Conservation (phyloP, 192 early-diverging fungal species). For the Coemansia sp. region DNA sequence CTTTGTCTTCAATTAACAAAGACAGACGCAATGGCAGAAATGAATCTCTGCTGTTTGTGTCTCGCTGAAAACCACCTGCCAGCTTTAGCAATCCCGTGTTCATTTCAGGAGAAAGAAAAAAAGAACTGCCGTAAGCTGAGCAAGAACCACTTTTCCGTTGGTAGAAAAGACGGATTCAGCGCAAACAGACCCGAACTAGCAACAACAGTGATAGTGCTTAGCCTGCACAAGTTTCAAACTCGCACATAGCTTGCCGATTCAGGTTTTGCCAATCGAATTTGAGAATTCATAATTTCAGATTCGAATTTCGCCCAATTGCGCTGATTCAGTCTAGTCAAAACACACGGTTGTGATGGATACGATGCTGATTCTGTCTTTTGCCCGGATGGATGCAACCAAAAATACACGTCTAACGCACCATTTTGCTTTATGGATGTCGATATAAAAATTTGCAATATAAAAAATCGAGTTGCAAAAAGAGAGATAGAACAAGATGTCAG, state of each 20-base stretch:
- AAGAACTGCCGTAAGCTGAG: too few species aligned
- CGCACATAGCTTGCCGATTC: neutral
- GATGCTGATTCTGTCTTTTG: neutral
- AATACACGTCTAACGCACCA: slow-evolving; percentile 24
- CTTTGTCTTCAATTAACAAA: too few species aligned
- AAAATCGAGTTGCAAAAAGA: slow-evolving; percentile 29
- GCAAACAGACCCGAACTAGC: too few species aligned
- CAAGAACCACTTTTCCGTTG: too few species aligned
- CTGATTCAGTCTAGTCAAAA: neutral
- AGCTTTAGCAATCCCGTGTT: too few species aligned
- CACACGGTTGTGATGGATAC: slow-evolving; percentile 1
- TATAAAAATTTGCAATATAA: slow-evolving; percentile 22
- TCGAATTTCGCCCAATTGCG: slow-evolving; percentile 1
- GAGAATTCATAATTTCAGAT: neutral
- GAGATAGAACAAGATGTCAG: neutral
- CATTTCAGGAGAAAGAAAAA: too few species aligned
- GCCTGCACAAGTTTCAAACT: neutral
- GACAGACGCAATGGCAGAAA: too few species aligned
- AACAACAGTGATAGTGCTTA: too few species aligned
- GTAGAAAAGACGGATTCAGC: too few species aligned
- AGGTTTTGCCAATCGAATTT: neutral
- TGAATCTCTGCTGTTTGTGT: too few species aligned
- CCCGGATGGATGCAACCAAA: slow-evolving; percentile 20
- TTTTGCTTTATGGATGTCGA: slow-evolving; percentile 40
- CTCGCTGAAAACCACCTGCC: too few species aligned